These are phyloP conservation scores for Zasmidium citrigriseum DNA, from an alignment of 2,329 filamentous ascomycete species.

Conservation along the genomic window DNA sequence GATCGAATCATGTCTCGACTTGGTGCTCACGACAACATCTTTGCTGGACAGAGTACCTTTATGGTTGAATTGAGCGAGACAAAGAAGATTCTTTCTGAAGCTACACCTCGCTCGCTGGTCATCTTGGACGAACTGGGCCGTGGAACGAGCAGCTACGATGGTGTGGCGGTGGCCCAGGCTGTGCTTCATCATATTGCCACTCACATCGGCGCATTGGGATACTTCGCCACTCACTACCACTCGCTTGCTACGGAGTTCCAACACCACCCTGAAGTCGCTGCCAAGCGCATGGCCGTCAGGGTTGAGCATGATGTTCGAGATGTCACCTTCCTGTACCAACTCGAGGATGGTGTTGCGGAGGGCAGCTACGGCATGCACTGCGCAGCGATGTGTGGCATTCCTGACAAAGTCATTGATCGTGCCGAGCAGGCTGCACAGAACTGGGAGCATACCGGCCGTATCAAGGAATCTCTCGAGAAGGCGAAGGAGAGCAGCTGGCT, in stretches of 20 bases:
- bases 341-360: slow-evolving; percentile 91
- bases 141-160: slow-evolving; percentile 93
- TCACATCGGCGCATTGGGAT: slow-evolving; percentile 89
- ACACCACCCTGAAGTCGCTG: slow-evolving; percentile 80
- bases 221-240: slow-evolving; percentile 98
- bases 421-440: slow-evolving; percentile 86
- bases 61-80: slow-evolving; percentile 97
- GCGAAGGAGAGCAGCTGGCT: slow-evolving; percentile 72
- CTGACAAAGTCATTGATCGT: slow-evolving; percentile 74
- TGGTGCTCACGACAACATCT: slow-evolving; percentile 98
- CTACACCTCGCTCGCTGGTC: slow-evolving; percentile 88
- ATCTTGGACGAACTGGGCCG: slow-evolving; percentile 96
- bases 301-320: slow-evolving; percentile 81
- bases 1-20: slow-evolving; percentile 99
- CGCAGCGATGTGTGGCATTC: slow-evolving; percentile 95
- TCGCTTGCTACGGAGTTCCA: slow-evolving; percentile 89
- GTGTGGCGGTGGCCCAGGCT: slow-evolving; percentile 92
- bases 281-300: slow-evolving; percentile 90
- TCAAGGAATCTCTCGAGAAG: slow-evolving; percentile 85
- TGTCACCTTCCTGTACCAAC: slow-evolving; percentile 96
- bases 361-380: slow-evolving; percentile 99
- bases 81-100: slow-evolving; percentile 95
- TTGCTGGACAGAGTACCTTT: slow-evolving; percentile 95
- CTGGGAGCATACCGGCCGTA: slow-evolving; percentile 91
- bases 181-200: slow-evolving; percentile 95